These are phyloP conservation scores for Thelephora terrestris DNA, from an alignment of 1,284 basidiomycete species.

Conservation along the genomic window DNA sequence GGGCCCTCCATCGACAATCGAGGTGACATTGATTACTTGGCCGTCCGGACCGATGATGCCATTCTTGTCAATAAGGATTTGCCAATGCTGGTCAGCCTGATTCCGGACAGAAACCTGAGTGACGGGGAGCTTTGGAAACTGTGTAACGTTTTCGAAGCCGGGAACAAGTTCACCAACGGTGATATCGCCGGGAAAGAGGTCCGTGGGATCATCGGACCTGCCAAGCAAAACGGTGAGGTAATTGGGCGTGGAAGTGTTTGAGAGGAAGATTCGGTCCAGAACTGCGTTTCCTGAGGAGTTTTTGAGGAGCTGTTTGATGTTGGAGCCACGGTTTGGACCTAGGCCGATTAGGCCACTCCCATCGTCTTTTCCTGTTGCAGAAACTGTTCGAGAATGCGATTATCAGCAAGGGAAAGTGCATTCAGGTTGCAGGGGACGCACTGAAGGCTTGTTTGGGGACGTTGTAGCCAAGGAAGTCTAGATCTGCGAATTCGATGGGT, in stretches of 20 bases:
- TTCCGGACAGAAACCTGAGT: slow-evolving; percentile 14
- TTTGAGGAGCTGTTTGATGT: slow-evolving; percentile 17
- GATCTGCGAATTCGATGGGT: slow-evolving; percentile 38
- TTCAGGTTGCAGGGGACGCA: slow-evolving; percentile 22
- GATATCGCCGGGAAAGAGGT: slow-evolving; percentile 27
- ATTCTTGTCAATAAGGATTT: slow-evolving; percentile 24
- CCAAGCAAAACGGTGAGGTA: slow-evolving; percentile 39
- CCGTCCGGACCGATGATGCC: slow-evolving; percentile 33
- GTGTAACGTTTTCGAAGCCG: slow-evolving; percentile 24
- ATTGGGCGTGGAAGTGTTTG: slow-evolving; percentile 45
- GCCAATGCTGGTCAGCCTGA: slow-evolving; percentile 28
- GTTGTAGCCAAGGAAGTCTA: slow-evolving; percentile 44
- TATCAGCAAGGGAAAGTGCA: neutral
- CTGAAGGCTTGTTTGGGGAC: slow-evolving; percentile 55
- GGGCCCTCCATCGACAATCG: slow-evolving; percentile 33
- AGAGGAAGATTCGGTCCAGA: slow-evolving; percentile 52
- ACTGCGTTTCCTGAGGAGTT: slow-evolving; percentile 33
- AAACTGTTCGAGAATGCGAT: slow-evolving; percentile 16
- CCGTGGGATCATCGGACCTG: slow-evolving; percentile 21
- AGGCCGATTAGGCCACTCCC: slow-evolving; percentile 29
- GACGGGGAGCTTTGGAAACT: slow-evolving; percentile 26
- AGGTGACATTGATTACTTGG: slow-evolving; percentile 31
- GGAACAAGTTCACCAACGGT: slow-evolving; percentile 26
- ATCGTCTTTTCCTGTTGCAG: slow-evolving; percentile 15
- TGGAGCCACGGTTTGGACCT: slow-evolving; percentile 27